Conservation (phyloP, 805 yeast species). For the Candida insectalens region DNA sequence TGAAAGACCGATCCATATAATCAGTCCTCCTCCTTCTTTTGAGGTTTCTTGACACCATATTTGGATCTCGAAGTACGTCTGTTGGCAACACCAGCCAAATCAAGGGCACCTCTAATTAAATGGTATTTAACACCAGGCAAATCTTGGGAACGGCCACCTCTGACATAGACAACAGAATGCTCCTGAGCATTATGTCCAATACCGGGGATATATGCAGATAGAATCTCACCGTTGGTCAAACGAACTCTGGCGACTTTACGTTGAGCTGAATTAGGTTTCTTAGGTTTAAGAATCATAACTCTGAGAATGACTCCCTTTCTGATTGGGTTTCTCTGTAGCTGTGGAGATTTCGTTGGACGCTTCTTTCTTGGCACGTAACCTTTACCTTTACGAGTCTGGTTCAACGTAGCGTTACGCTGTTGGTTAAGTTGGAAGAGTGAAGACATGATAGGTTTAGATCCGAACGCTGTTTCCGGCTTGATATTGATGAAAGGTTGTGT, state of each 20-base stretch:
- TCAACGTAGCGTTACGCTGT: slow-evolving; percentile 57
- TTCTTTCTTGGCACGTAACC: slow-evolving; percentile 29
- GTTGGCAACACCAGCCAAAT: slow-evolving; percentile 90
- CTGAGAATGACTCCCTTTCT: slow-evolving; percentile 88
- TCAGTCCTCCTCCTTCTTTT: slow-evolving; percentile 27
- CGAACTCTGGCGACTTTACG: slow-evolving; percentile 95
- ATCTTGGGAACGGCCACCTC: slow-evolving; percentile 99
- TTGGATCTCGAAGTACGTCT: slow-evolving; percentile 83
- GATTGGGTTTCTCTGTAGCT: slow-evolving; percentile 74
- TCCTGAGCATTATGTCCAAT: slow-evolving; percentile 98
- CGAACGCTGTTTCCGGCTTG: not conserved
- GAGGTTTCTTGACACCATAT: slow-evolving; percentile 87
- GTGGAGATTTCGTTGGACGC: slow-evolving; percentile 60
- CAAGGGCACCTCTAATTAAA: slow-evolving; percentile 86
- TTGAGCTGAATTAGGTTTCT: slow-evolving; percentile 97
- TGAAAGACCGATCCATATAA: not conserved
- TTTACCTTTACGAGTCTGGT: slow-evolving; percentile 66
- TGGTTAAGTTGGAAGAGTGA: slow-evolving; percentile 20
- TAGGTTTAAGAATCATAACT: slow-evolving; percentile 93
- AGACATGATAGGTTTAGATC: slow-evolving; percentile 3
- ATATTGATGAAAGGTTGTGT: slow-evolving; percentile 9
- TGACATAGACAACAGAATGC: slow-evolving; percentile 88
- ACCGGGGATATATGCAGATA: slow-evolving; percentile 94
- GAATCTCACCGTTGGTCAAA: slow-evolving; percentile 77
- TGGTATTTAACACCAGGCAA: slow-evolving; percentile 97